These are phyloP conservation scores for Candida ficus DNA, from an alignment of 805 yeast species.

Conservation along the genomic window DNA sequence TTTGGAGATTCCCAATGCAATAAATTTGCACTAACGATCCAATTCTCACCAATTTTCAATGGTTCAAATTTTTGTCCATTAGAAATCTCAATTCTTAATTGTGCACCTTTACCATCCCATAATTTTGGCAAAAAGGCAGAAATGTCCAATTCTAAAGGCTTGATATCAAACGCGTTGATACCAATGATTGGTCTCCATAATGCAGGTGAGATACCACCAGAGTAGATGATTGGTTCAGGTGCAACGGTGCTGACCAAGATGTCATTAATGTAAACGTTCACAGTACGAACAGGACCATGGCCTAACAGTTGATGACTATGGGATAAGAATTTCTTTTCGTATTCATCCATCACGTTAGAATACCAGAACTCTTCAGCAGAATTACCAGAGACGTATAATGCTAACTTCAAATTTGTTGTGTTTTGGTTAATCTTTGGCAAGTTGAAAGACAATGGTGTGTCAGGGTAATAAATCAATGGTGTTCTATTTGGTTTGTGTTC, in stretches of 20 bases:
- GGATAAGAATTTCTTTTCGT: slow-evolving; percentile 33
- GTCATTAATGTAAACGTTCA: slow-evolving; percentile 59
- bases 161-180: slow-evolving; percentile 66
- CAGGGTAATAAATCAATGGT: slow-evolving; percentile 45
- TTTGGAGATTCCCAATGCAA: slow-evolving; percentile 46
- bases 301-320: slow-evolving; percentile 42
- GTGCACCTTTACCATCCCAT: slow-evolving; percentile 41
- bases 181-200: slow-evolving; percentile 82
- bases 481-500: slow-evolving; percentile 26
- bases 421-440: slow-evolving; percentile 47
- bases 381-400: slow-evolving; percentile 67
- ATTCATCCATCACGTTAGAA: slow-evolving; percentile 48
- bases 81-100: slow-evolving; percentile 44
- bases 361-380: slow-evolving; percentile 86
- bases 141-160: slow-evolving; percentile 64
- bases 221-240: slow-evolving; percentile 70
- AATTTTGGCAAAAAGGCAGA: slow-evolving; percentile 65
- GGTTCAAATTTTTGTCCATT: slow-evolving; percentile 39
- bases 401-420: slow-evolving; percentile 46
- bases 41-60: slow-evolving; percentile 33
- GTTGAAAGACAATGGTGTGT: slow-evolving; percentile 27
- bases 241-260: slow-evolving; percentile 52
- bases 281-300: slow-evolving; percentile 67
- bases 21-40: slow-evolving; percentile 57
- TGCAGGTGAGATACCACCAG: slow-evolving; percentile 79